Percentiles rank a stretch among this genome's conserved stretches.
phyloP scores from a whole-genome alignment of 2,329 filamentous ascomycete genomes.

The Lachnellula arida region DNA sequence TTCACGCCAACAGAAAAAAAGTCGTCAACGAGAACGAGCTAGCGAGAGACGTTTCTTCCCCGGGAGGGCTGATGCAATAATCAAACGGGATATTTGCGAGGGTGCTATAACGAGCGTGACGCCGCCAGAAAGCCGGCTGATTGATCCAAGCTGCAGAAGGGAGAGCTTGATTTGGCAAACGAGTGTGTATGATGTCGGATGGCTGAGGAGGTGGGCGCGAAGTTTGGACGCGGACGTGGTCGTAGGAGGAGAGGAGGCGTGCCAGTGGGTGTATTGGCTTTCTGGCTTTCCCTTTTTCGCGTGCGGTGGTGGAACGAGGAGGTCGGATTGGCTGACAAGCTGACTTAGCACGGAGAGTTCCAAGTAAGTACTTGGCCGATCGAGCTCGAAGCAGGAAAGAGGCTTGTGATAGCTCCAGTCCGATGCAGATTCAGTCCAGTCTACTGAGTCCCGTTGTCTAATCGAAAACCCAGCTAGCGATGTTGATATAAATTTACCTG shows the following conservation, averaged over 20 bases:
- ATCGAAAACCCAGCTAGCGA: too few species aligned
- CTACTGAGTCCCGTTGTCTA: too few species aligned
- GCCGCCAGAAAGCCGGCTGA: slow-evolving; percentile 21
- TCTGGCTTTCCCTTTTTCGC: background rate
- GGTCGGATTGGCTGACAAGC: background rate
- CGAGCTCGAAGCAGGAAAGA: too few species aligned
- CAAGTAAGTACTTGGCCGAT: background rate
- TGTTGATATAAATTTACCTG: too few species aligned
- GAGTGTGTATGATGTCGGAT: slow-evolving; percentile 21
- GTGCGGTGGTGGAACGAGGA: background rate
- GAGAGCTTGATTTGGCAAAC: slow-evolving; percentile 19
- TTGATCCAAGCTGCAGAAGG: slow-evolving; percentile 20
- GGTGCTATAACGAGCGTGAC: slow-evolving; percentile 28
- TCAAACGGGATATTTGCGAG: slow-evolving; percentile 1
- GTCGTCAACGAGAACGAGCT: slow-evolving; percentile 12
- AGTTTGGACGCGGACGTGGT: slow-evolving; percentile 6
- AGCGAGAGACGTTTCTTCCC: slow-evolving; percentile 8
- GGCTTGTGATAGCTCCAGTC: too few species aligned
- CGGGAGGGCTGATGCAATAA: slow-evolving; percentile 20
- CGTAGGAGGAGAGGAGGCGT: background rate
- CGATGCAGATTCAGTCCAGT: too few species aligned
- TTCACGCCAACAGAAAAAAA: slow-evolving; percentile 18
- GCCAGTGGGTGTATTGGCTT: background rate
- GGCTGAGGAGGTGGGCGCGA: slow-evolving; percentile 10
- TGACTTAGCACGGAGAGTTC: background rate